Evolutionary conservation across 495 filamentous ascomycete species (phyloP), one percentile per base, ranked within the genome.

Genomic region (Talaromyces nanjingensis): DNA sequence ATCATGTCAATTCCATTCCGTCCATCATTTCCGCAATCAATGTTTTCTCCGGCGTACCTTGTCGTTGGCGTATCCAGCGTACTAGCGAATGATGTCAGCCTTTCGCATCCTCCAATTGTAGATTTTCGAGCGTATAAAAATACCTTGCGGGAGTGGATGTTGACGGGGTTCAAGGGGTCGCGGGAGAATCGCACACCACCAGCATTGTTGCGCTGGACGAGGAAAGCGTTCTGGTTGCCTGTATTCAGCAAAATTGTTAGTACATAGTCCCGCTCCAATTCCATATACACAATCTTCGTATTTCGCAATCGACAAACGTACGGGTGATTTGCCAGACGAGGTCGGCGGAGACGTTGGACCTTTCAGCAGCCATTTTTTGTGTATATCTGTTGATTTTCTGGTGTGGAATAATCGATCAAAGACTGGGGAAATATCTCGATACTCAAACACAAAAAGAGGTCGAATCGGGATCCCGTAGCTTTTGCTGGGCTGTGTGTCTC

Each of bases 141-240:
- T 82, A 94, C 92, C 89, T 96, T 98, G 83, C 91, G 90, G 59
- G 84, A 87, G 78, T 97, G 88, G 76, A 89, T 81, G 87, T 97
- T 98, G 71, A 79, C 80, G 71, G 97, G 75, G 82, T 98, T 98
- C 67, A 97, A 78, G 67, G 91, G 89, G 74, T 98, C 96, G 58
- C 88, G 89, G 66, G 94, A 98, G 85, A 98, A 93, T 78, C 88
- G 89, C 68, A 87, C 80, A 71, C 89, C 88, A 69, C 89, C 91
- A 66, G 80, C 82, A 64, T 76, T 72, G 75, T 86, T 91, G 76
- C 92, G 87, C 87, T 96, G 96, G 69, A 93, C 90, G 76, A 97
- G 86, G 84, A 82, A 94, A 73, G 90, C 74, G 79, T 92, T 96
- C 77, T 90, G 82, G 74, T 73, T 75, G 75, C 92, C 92, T 96